Evolutionary conservation across 2,329 filamentous ascomycete genomes (phyloP).

Genomic region (Epichloe elymi): DNA sequence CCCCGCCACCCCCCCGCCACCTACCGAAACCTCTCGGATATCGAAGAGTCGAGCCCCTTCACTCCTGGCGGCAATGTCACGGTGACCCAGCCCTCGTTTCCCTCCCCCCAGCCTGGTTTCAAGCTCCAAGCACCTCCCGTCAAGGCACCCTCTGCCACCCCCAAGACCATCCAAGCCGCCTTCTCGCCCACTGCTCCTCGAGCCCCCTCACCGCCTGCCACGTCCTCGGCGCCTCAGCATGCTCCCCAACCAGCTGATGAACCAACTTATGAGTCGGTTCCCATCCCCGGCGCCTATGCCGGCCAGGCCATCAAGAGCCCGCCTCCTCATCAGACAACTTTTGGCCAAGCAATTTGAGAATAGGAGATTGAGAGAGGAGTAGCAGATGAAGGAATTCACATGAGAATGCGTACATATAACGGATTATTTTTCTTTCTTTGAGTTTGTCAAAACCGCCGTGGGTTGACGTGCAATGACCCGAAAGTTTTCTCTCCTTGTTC

Average conservation of each 20-base stretch:
- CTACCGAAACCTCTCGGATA: conserved; percentile 37
- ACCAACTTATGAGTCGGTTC: conserved; percentile 71
- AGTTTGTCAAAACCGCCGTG: too few relatives aligned
- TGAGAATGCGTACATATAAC: not conserved
- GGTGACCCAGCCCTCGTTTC: conserved; percentile 52
- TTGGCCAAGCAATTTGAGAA: conserved; percentile 21
- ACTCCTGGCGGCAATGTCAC: conserved; percentile 42
- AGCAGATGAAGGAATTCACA: not conserved
- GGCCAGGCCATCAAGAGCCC: conserved; percentile 41
- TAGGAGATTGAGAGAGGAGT: not conserved
- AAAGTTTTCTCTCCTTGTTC: too few relatives aligned
- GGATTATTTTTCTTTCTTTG: too few relatives aligned
- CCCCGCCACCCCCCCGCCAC: conserved; percentile 46
- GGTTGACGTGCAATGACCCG: too few relatives aligned
- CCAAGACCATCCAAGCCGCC: conserved; percentile 48
- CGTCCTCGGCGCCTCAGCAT: conserved; percentile 28
- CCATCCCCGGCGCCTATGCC: conserved; percentile 76
- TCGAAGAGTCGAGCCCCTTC: conserved; percentile 32
- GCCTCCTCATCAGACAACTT: conserved; percentile 29
- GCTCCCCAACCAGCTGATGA: conserved; percentile 64
- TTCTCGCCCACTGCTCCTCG: conserved; percentile 38
- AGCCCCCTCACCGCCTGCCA: conserved; percentile 8
- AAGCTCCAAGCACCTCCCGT: conserved; percentile 74
- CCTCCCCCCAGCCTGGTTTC: conserved; percentile 47
- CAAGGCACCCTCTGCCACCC: conserved; percentile 66